phyloP scores from a whole-genome alignment of 2,329 filamentous ascomycete species.

The Paracoccidioides lutzii region DNA sequence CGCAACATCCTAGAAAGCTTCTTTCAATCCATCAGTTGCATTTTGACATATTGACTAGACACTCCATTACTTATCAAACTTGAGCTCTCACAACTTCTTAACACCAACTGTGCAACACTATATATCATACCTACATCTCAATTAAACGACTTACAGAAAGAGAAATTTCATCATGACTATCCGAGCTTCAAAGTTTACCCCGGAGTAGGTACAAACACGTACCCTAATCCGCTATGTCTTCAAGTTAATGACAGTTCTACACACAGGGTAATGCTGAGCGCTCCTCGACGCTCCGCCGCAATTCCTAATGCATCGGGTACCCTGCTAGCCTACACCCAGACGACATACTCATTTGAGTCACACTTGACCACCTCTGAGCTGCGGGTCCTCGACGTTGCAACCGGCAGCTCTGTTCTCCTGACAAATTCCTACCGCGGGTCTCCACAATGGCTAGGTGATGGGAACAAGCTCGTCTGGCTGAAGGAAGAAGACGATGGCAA shows the following conservation, averaged over 20 bases:
- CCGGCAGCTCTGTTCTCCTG: slow-evolving; percentile 29
- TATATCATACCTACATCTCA: neutral
- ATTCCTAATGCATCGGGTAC: slow-evolving; percentile 35
- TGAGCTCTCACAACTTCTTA: too few relatives aligned
- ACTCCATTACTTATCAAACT: too few relatives aligned
- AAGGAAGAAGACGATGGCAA: slow-evolving; percentile 34
- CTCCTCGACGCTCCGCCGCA: slow-evolving; percentile 34
- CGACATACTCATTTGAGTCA: slow-evolving; percentile 38
- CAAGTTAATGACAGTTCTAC: neutral
- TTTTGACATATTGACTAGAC: too few relatives aligned
- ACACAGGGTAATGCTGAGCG: slow-evolving; percentile 33
- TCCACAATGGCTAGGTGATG: slow-evolving; percentile 35
- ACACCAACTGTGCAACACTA: too few relatives aligned
- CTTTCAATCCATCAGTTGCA: too few relatives aligned
- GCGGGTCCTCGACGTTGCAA: slow-evolving; percentile 31
- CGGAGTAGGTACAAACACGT: slow-evolving; percentile 20
- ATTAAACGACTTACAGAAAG: too few relatives aligned
- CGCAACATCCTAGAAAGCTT: too few relatives aligned
- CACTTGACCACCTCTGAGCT: slow-evolving; percentile 36
- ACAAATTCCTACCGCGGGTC: slow-evolving; percentile 33
- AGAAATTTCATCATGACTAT: slow-evolving; percentile 24
- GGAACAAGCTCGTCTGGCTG: slow-evolving; percentile 35
- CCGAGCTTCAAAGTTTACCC: slow-evolving; percentile 29
- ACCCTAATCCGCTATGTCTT: too few relatives aligned
- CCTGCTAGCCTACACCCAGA: slow-evolving; percentile 36